Conservation (phyloP, 345 rosid species). For the Eucalyptus virginea region DNA sequence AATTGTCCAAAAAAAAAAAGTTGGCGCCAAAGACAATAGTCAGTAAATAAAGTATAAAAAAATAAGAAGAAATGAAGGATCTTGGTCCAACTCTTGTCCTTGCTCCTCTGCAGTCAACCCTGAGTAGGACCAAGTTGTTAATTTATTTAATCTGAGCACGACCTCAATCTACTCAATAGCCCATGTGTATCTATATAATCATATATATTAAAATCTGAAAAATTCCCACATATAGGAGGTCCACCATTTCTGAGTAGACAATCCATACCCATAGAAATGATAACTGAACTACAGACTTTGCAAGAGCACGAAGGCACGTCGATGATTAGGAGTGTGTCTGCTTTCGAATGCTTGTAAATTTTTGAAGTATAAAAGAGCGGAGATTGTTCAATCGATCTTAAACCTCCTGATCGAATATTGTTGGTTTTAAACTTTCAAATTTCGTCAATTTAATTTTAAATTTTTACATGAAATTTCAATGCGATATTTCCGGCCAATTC, state of each 20-base stretch:
- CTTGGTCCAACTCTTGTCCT: not conserved
- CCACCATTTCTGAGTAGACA: not conserved
- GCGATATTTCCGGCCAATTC: fast-evolving
- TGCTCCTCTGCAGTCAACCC: not conserved
- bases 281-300: not conserved
- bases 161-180: not conserved
- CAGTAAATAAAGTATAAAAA: not conserved
- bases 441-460: fast-evolving
- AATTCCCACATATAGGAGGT: not conserved
- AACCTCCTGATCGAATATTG: fast-evolving
- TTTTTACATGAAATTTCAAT: fast-evolving
- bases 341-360: not conserved
- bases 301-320: not conserved
- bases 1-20: no score
- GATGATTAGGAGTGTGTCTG: not conserved
- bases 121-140: not conserved
- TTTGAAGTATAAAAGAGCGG: not conserved
- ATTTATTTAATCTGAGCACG: not conserved
- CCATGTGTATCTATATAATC: not conserved
- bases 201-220: not conserved
- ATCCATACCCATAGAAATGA: not conserved
- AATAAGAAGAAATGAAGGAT: not conserved
- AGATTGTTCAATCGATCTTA: fast-evolving
- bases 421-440: no score
- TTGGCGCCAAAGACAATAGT: not conserved